phyloP scores from a whole-genome alignment of 805 yeast genomes.

The Isabelozyma heimii region DNA sequence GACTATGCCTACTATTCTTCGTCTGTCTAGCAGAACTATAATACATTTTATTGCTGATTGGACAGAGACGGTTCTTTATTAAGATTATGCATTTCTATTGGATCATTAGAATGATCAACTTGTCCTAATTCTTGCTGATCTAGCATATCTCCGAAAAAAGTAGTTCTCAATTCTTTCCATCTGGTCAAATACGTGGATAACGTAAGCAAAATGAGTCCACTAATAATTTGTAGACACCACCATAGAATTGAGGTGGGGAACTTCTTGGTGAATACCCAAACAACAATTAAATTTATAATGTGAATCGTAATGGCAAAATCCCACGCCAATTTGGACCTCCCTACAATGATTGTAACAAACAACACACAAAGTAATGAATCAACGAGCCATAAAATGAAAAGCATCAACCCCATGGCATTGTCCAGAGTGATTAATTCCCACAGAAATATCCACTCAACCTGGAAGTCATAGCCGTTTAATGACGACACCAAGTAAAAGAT shows the following conservation, averaged over 20 bases:
- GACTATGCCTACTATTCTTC: too few species aligned
- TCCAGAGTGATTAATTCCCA: slow-evolving; percentile 74
- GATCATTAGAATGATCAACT: slow-evolving; percentile 11
- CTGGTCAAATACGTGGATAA: slow-evolving; percentile 88
- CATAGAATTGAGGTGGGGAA: slow-evolving; percentile 74
- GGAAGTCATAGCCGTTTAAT: slow-evolving; percentile 69
- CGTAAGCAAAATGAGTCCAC: slow-evolving; percentile 66
- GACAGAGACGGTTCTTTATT: not conserved
- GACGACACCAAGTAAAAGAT: slow-evolving; percentile 64
- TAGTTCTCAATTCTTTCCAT: slow-evolving; percentile 86
- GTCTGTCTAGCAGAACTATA: too few species aligned
- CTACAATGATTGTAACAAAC: slow-evolving; percentile 83
- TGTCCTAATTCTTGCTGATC: slow-evolving; percentile 54
- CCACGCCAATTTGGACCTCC: slow-evolving; percentile 91
- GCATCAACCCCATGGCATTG: slow-evolving; percentile 76
- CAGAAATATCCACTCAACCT: slow-evolving; percentile 69
- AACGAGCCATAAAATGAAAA: slow-evolving; percentile 75
- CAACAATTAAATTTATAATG: slow-evolving; percentile 69
- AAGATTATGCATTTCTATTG: slow-evolving; percentile 19
- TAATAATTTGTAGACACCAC: slow-evolving; percentile 78
- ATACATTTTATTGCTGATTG: not conserved
- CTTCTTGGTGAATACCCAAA: slow-evolving; percentile 59
- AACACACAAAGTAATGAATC: slow-evolving; percentile 81
- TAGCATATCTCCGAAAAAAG: slow-evolving; percentile 82
- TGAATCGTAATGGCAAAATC: slow-evolving; percentile 96